Conservation (phyloP, 78 protist genomes). For the Speleostelium caveatum region DNA sequence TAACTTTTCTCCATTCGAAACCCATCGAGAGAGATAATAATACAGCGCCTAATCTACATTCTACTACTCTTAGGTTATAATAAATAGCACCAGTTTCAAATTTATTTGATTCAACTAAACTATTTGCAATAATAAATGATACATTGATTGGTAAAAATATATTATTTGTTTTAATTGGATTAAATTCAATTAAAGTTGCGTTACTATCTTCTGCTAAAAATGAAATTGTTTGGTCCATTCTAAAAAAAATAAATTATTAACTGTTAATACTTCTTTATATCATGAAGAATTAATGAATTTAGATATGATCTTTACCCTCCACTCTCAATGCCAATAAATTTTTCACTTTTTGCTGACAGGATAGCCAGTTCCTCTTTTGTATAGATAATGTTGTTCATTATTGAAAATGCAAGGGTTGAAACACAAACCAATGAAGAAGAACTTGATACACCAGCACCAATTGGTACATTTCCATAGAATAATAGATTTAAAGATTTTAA, state of each 20-base stretch:
- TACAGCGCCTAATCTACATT: conserved; percentile 80
- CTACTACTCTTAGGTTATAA: conserved; percentile 72
- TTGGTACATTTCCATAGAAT: conserved; percentile 64
- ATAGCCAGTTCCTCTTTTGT: conserved; percentile 61
- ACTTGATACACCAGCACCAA: conserved; percentile 79
- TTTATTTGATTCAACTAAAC: conserved; percentile 63
- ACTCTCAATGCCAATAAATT: conserved; percentile 77
- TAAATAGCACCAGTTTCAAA: conserved; percentile 50
- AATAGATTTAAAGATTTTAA: conserved; percentile 3
- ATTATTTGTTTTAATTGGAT: conserved; percentile 35
- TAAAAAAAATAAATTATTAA: too few relatives aligned
- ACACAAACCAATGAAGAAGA: conserved; percentile 78
- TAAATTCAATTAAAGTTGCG: conserved; percentile 66
- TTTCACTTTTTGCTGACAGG: conserved; percentile 51
- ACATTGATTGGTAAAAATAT: conserved; percentile 64
- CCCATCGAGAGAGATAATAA: conserved; percentile 30
- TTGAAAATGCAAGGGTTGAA: conserved; percentile 53
- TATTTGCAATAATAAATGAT: conserved; percentile 58
- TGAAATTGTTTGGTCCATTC: conserved; percentile 85
- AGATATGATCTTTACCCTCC: conserved; percentile 67
- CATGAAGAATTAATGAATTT: too few relatives aligned
- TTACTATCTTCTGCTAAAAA: conserved; percentile 34
- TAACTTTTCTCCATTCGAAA: conserved; percentile 18
- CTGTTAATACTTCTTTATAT: not conserved
- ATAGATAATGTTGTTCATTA: conserved; percentile 21